phyloP scores from a whole-genome alignment of 495 filamentous ascomycete species.

The Talaromyces borbonicus region DNA sequence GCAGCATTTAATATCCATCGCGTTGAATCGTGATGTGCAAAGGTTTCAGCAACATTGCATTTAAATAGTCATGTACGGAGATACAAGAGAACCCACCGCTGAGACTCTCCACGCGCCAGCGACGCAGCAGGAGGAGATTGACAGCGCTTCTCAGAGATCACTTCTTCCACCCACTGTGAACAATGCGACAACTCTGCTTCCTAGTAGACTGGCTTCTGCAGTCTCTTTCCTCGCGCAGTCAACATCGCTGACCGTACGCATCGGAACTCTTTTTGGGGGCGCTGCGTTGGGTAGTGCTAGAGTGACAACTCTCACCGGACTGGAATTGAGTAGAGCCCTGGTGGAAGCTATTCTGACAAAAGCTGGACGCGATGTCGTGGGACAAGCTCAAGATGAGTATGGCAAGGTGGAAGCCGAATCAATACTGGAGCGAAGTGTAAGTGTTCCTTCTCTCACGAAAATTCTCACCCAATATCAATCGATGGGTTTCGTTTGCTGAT shows the following conservation, averaged over 20 bases:
- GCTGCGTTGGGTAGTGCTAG: conserved; percentile 56
- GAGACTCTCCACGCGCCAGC: not conserved
- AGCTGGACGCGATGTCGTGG: conserved; percentile 58
- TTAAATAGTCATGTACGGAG: not conserved
- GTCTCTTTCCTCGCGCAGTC: conserved; percentile 61
- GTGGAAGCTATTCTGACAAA: conserved; percentile 57
- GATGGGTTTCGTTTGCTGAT: not conserved
- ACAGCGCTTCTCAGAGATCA: not conserved
- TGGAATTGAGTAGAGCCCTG: conserved; percentile 57
- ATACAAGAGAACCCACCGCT: not conserved
- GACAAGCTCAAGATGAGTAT: conserved; percentile 43
- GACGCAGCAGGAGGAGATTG: no score
- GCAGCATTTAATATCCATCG: no score
- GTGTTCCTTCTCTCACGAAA: not conserved
- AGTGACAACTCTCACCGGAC: conserved; percentile 55
- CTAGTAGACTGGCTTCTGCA: conserved; percentile 54
- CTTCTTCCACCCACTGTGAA: conserved; percentile 18
- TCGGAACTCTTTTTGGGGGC: conserved; percentile 58
- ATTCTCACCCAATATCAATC: no score
- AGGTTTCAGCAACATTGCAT: not conserved
- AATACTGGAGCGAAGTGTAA: conserved; percentile 49
- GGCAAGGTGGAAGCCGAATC: conserved; percentile 52
- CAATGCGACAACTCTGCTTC: conserved; percentile 52
- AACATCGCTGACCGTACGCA: conserved; percentile 57
- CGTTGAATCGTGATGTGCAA: no score